Evolutionary conservation across 129 eudicot genomes (phyloP), one percentile per base, ranked within the genome.

Genomic region (Erigeron canadensis): DNA sequence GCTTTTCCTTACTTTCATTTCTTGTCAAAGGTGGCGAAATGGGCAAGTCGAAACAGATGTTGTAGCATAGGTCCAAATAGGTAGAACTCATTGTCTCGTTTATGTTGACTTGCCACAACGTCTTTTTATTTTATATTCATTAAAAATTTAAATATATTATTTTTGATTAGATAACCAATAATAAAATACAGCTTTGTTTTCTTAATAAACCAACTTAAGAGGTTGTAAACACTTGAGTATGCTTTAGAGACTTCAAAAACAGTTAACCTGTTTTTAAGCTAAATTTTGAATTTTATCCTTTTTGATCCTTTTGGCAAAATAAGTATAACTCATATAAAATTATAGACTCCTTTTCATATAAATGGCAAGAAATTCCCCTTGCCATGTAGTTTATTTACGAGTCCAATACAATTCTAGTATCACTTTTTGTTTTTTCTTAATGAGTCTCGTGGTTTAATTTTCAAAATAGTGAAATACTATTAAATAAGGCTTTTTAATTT

Each of bases 241-340:
- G 74, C 50, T 53, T 53, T 39, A 69, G 63, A 45, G 11, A 38
- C 39, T 5, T 55, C 4, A 38, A 51, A 69, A 69, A 11, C 63
- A 16, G 51, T n/a, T 39, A 21, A 69, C n/a, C 13, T 7, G 1
- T 39, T 69, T 54, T 17, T 54, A 37, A 41, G 23, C 5, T 50
- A 37, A 10, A 10, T 69, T 34, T 50, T 17, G 50, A 1, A 6
- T 16, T 0, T 42, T 42, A 21, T 6, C 5, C 53, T 1, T 18
- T 51, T 9, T 51, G 62, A 39, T 7, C 74, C 63, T 38, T 8
- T n/a, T 70, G 54, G 21, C 64, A 69, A 28, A 23, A 69, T 28
- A 48, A 5, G 41, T 51, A 51, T 16, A 50, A n/a, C n/a, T 51
- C 34, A 47, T 13, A 11, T n/a, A n/a, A n/a, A n/a, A n/a, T n/a